phyloP scores from a whole-genome alignment of 108 stramenopile genomes.

The Asterionellopsis glacialis region DNA sequence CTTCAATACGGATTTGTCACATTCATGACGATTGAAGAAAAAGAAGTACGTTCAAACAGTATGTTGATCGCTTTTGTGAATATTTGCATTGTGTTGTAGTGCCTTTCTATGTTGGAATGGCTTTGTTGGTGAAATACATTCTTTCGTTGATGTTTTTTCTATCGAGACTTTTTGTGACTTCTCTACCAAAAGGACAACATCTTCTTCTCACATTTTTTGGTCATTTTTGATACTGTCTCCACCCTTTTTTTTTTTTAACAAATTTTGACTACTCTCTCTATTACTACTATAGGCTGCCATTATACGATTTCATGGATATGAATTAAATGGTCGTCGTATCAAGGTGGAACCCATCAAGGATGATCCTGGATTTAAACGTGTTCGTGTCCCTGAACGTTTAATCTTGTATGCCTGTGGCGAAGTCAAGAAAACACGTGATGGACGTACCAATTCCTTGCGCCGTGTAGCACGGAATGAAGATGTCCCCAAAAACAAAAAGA shows the following conservation, averaged over 20 bases:
- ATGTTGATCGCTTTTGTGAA: too few species aligned
- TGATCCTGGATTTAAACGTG: conserved; percentile 57
- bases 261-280: not conserved
- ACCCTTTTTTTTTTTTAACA: not conserved
- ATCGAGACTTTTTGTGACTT: too few species aligned
- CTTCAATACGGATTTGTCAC: conserved; percentile 74
- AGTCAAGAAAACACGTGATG: conserved; percentile 20
- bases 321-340: conserved; percentile 48
- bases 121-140: too few species aligned
- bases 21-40: conserved; percentile 63
- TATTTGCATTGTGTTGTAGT: too few species aligned
- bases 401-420: conserved; percentile 58
- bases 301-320: conserved; percentile 52
- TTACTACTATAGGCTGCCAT: conserved; percentile 69
- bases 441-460: conserved; percentile 6
- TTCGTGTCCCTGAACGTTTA: conserved; percentile 70
- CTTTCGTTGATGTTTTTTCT: too few species aligned
- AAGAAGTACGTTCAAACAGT: conserved; percentile 52
- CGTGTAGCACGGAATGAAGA: not conserved
- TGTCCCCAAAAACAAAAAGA: not conserved
- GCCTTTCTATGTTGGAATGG: too few species aligned
- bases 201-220: too few species aligned
- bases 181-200: too few species aligned
- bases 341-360: conserved; percentile 73
- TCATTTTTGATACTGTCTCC: not conserved